phyloP scores from a whole-genome alignment of 208 protist genomes.

The Trypanosomatidae sp. region DNA sequence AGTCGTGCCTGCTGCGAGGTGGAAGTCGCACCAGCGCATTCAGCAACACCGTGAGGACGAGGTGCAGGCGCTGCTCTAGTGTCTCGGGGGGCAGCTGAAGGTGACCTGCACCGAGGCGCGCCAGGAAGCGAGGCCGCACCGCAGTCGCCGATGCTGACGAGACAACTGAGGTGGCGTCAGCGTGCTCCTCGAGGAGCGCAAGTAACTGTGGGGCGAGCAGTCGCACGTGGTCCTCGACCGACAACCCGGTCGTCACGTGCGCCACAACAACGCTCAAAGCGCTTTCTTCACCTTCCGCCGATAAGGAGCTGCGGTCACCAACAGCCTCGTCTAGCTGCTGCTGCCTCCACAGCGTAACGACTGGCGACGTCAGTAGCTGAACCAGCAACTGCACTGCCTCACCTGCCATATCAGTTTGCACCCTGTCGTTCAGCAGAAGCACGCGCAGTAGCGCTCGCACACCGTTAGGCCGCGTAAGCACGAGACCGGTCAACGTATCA shows the following conservation, averaged over 20 bases:
- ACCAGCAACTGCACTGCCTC: conserved; percentile 61
- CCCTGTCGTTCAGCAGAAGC: conserved; percentile 64
- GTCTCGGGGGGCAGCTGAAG: conserved; percentile 60
- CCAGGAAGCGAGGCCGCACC: conserved; percentile 14
- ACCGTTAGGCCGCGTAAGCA: conserved; percentile 39
- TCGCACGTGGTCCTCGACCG: conserved; percentile 36
- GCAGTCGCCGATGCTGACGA: neutral
- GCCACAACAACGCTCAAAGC: neutral
- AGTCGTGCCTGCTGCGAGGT: conserved; percentile 10
- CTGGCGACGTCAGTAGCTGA: conserved; percentile 32
- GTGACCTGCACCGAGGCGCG: conserved; percentile 6
- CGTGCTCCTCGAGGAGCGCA: conserved; percentile 36
- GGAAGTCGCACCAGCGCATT: conserved; percentile 45
- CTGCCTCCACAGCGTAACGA: conserved; percentile 4
- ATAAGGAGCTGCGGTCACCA: neutral
- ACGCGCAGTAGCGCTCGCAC: conserved; percentile 52
- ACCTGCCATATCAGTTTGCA: conserved; percentile 35
- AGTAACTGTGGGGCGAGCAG: conserved; percentile 48
- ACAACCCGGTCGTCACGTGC: conserved; percentile 9
- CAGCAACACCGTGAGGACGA: conserved; percentile 42
- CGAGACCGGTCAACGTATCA: conserved; percentile 52
- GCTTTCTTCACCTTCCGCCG: neutral
- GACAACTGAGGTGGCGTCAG: conserved; percentile 1
- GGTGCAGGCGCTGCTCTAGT: conserved; percentile 72
- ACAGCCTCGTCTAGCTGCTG: neutral